Evolutionary conservation across 257 asterid species (phyloP).

Genomic region (Solanum arcanum): DNA sequence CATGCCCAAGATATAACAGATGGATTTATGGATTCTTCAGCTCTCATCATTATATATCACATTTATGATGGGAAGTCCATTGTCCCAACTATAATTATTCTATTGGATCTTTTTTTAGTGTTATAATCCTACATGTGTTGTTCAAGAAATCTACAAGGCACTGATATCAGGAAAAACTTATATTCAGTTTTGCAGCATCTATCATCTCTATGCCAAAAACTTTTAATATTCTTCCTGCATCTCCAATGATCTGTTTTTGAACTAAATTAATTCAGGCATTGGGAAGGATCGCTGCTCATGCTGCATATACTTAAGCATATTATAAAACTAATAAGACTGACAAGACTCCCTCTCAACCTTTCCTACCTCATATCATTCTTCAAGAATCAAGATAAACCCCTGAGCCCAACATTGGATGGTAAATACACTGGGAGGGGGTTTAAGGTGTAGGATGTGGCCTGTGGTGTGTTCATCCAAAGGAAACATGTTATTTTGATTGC

Average conservation of each 20-base stretch:
- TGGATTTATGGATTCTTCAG: background rate
- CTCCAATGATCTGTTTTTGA: background rate
- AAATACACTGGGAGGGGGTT: background rate
- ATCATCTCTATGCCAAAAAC: background rate
- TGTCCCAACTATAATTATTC: background rate
- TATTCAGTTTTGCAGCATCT: background rate
- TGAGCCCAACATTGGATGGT: background rate
- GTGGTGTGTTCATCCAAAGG: background rate
- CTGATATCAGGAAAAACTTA: background rate
- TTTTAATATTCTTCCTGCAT: background rate
- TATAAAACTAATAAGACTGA: background rate
- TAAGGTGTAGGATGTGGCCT: background rate
- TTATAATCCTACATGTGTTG: background rate
- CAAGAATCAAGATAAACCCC: background rate
- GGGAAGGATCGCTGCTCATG: background rate
- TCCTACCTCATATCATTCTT: background rate
- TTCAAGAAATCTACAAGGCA: background rate
- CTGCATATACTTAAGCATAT: background rate
- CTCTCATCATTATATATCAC: background rate
- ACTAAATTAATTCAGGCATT: background rate
- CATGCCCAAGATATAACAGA: background rate
- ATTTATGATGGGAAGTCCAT: background rate
- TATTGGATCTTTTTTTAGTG: background rate
- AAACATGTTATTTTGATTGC: background rate
- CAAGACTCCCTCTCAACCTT: background rate